Conservation (phyloP, 1,284 basidiomycete genomes). For the Sphagnurus paluster region DNA sequence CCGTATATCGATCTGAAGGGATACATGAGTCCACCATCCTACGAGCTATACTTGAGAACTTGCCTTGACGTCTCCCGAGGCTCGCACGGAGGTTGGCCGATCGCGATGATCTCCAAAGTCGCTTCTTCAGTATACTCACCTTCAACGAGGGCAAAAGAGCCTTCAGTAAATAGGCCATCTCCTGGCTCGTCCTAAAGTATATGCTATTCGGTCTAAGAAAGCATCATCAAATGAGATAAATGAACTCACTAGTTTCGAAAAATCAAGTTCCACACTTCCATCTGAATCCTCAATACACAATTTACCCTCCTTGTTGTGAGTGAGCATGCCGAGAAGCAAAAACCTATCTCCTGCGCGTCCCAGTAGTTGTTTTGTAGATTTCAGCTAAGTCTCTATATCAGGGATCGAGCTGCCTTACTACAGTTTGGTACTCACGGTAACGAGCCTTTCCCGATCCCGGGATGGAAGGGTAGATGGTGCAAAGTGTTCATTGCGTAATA, state of each 20-base stretch:
- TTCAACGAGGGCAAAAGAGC: constrained; percentile 92
- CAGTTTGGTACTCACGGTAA: constrained; percentile 61
- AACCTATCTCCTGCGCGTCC: constrained; percentile 91
- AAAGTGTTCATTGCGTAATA: constrained; percentile 94
- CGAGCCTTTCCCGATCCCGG: constrained; percentile 78
- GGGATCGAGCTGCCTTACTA: constrained; percentile 1
- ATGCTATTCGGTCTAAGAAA: constrained; percentile 12
- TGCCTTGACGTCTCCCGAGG: constrained; percentile 79
- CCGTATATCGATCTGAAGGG: constrained; percentile 79
- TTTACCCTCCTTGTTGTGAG: constrained; percentile 86
- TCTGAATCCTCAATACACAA: constrained; percentile 94
- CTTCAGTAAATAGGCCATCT: constrained; percentile 96
- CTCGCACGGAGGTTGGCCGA: constrained; percentile 97
- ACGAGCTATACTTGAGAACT: constrained; percentile 20
- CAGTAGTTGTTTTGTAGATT: constrained; percentile 94
- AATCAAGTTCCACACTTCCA: constrained; percentile 87
- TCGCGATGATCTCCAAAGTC: constrained; percentile 85
- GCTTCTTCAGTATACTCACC: constrained; percentile 96
- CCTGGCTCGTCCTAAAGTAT: constrained; percentile 78
- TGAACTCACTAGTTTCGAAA: constrained; percentile 76
- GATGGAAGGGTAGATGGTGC: constrained; percentile 91
- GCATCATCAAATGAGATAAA: background rate
- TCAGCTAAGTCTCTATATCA: constrained; percentile 56
- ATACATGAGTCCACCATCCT: constrained; percentile 6
- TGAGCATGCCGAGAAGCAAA: constrained; percentile 91